Conservation (phyloP, 495 filamentous ascomycete genomes). For the Hypoxylon fuscum region DNA sequence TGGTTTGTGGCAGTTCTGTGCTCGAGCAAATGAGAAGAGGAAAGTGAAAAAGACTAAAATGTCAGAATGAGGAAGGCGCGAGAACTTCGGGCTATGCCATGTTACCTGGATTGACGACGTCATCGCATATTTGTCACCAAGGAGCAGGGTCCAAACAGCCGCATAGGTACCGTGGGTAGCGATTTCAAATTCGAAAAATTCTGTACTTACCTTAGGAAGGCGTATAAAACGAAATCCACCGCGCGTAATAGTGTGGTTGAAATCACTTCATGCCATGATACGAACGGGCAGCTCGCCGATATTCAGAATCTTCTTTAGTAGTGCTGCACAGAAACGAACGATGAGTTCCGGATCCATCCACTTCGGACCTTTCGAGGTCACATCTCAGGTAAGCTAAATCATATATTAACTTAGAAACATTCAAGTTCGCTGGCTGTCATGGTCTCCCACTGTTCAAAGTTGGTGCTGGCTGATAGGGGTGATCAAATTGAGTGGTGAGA, state of each 20-base stretch:
- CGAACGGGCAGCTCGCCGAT: conserved; percentile 12
- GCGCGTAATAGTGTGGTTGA: conserved; percentile 2
- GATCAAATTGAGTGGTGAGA: no score
- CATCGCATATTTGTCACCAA: conserved; percentile 19
- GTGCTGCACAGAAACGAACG: conserved; percentile 13
- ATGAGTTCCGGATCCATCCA: conserved; percentile 53
- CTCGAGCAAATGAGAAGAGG: conserved; percentile 4
- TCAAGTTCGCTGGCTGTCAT: not conserved
- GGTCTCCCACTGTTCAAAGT: no score
- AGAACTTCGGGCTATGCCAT: conserved; percentile 6
- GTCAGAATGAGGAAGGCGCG: conserved; percentile 25
- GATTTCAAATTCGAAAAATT: conserved; percentile 15
- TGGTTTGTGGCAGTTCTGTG: not conserved
- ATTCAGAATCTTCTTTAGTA: conserved; percentile 9
- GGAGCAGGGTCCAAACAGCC: conserved; percentile 1
- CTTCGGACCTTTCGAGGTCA: conserved; percentile 73
- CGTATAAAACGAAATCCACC: no score
- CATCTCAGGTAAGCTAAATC: conserved; percentile 59
- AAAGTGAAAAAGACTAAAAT: conserved; percentile 4
- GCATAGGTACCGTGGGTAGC: conserved; percentile 1
- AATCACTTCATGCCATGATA: conserved; percentile 16
- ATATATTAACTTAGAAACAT: not conserved
- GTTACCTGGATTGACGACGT: conserved; percentile 22
- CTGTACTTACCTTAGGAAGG: not conserved
- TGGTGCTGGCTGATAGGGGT: no score